Evolutionary conservation across 2,329 filamentous ascomycete genomes (phyloP).

Genomic region (Aquanectria penicillioides): DNA sequence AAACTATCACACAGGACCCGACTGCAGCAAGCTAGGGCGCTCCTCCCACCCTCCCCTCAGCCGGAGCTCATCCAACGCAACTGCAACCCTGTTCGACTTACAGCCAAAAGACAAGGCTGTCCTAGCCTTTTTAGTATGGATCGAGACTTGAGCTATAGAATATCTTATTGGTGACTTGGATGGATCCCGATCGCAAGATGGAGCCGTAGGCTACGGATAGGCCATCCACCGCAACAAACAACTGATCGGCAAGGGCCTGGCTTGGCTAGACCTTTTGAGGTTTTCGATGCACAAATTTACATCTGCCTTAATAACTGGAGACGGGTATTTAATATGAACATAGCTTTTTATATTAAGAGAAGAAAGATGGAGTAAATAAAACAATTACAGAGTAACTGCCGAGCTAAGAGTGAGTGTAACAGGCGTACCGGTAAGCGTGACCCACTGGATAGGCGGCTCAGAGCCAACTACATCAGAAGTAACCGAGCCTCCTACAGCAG

Average conservation of each 20-base stretch:
- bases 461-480: not conserved
- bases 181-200: not conserved
- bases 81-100: not conserved
- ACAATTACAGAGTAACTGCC: not conserved
- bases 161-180: not conserved
- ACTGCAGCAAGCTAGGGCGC: too few species aligned
- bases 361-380: too few species aligned
- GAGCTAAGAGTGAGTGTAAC: constrained; percentile 4
- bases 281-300: not conserved
- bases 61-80: too few species aligned
- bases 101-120: not conserved
- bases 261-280: not conserved
- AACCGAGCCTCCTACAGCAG: not conserved
- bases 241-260: not conserved
- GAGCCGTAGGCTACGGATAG: not conserved
- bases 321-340: too few species aligned
- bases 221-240: not conserved
- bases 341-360: too few species aligned
- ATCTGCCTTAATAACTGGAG: too few species aligned
- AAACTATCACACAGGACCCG: too few species aligned
- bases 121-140: not conserved
- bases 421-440: not conserved
- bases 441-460: constrained; percentile 10
- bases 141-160: not conserved
- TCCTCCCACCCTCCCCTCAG: too few species aligned